These are phyloP conservation scores for Pulveroboletus sp. DNA, from an alignment of 768 basidiomycete genomes.

Conservation along the genomic window DNA sequence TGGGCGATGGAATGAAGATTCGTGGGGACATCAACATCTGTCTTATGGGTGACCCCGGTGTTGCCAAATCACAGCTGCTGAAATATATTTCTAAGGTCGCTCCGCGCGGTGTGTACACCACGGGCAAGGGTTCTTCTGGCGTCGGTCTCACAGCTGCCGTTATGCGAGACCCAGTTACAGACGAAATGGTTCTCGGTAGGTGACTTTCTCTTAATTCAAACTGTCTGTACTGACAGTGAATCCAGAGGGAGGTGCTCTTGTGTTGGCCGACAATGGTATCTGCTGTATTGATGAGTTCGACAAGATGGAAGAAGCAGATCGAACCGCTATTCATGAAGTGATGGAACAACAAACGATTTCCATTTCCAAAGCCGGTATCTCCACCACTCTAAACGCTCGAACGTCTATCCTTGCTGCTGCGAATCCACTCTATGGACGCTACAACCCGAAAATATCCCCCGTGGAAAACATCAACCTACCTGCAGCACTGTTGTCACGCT, in stretches of 20 bases:
- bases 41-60: constrained; percentile 99
- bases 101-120: constrained; percentile 96
- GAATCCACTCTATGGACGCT: constrained; percentile 95
- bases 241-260: constrained; percentile 97
- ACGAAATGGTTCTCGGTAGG: constrained; percentile 98
- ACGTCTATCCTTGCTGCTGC: constrained; percentile 98
- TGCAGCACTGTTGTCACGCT: constrained; percentile 91
- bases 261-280: constrained; percentile 97
- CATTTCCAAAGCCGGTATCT: constrained; percentile 98
- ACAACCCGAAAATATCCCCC: constrained; percentile 96
- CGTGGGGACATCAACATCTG: constrained; percentile 97
- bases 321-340: constrained; percentile 98
- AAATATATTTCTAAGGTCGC: constrained; percentile 99
- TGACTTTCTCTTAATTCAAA: constrained; percentile 6
- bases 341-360: constrained; percentile 99
- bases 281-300: constrained; percentile 99
- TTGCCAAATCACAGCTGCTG: constrained; percentile 93
- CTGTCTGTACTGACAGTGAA: constrained; percentile 7
- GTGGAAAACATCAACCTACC: constrained; percentile 99
- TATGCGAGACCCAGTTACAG: constrained; percentile 98
- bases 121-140: constrained; percentile 96
- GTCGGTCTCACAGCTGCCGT: constrained; percentile 99
- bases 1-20: constrained; percentile 98
- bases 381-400: constrained; percentile 95
- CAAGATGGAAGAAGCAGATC: constrained; percentile 98